Evolutionary conservation across 371 early-diverging fungal genomes (phyloP), one percentile per base, ranked within the genome.

Genomic region (Mortierella sp.): DNA sequence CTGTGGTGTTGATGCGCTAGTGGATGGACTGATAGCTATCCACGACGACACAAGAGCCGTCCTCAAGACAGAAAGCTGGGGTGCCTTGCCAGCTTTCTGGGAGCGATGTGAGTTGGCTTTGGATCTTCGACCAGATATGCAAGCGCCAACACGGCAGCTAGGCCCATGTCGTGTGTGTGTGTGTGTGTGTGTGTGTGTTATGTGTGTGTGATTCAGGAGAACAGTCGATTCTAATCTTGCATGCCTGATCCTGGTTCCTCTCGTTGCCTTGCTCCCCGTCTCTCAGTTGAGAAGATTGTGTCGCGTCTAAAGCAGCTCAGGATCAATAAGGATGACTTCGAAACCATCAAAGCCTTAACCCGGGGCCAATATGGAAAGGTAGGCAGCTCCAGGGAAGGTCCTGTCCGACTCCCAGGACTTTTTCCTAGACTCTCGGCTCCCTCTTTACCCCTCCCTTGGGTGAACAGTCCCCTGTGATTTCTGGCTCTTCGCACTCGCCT

Each of bases 281-380:
- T 14, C 6, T 45, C 52, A 95, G 95, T 90, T 71, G 90, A 89
- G n/a, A 76, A 79, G 53, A 63, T 88, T 6, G 89, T 89, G 11
- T 72, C 69, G 6, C 81, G 82, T 26, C 70, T 94, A n/a, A 89
- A 89, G 64, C 64, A 72, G 15, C 68, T 88, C 56, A 85, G 96
- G 21, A 75, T 94, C 60, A 91, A 93, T 81, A 90, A 91, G 62
- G 81, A 87, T 52, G 97, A 97, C 82, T 99, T 95, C 87, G 93
- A 94, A 75, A 84, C 93, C 37, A 81, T 98, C 26, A 90, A 93
- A 72, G 93, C 91, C 12, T 85, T 99, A 19, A 97, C 96, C 3
- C 91, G 93, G 57, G 98, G 99, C 2, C 96, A 95, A 47, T 96
- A 95, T 80, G 98, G 97, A 47, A 94, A 89, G 81, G 98, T 94